Conservation (phyloP, 2,329 filamentous ascomycete species). For the Ascochyta pisi region DNA sequence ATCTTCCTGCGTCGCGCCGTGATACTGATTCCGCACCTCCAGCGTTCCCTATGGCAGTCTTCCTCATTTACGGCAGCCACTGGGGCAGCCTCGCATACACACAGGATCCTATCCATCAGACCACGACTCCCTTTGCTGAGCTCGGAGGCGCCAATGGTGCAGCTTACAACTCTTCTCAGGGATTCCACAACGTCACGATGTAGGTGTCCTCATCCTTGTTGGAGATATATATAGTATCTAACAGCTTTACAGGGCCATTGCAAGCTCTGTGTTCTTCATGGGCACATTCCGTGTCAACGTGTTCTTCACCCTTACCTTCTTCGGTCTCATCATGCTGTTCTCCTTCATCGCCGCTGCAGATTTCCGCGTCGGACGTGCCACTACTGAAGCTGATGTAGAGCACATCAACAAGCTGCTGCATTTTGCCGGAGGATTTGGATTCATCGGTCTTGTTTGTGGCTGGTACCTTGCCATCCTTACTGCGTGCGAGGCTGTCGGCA, state of each 20-base stretch:
- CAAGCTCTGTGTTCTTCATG: conserved; percentile 27
- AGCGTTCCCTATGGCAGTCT: conserved; percentile 35
- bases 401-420: conserved; percentile 23
- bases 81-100: conserved; percentile 31
- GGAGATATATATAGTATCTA: not conserved
- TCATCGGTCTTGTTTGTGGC: conserved; percentile 23
- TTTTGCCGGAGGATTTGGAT: conserved; percentile 26
- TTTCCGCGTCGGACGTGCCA: conserved; percentile 19
- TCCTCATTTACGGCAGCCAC: conserved; percentile 31
- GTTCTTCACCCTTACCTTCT: conserved; percentile 26
- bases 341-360: conserved; percentile 29
- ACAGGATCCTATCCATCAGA: conserved; percentile 28
- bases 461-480: conserved; percentile 31
- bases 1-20: too few relatives aligned
- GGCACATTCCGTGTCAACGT: conserved; percentile 28
- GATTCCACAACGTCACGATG: conserved; percentile 32
- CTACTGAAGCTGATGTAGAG: conserved; percentile 21
- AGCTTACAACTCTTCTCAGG: conserved; percentile 30
- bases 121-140: conserved; percentile 19
- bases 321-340: conserved; percentile 28
- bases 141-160: conserved; percentile 26
- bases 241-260: conserved; percentile 21
- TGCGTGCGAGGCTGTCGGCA: conserved; percentile 27
- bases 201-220: conserved; percentile 1
- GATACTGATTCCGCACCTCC: not conserved